phyloP scores from a whole-genome alignment of 2,329 filamentous ascomycete genomes.

The Mollisiaceae sp. region DNA sequence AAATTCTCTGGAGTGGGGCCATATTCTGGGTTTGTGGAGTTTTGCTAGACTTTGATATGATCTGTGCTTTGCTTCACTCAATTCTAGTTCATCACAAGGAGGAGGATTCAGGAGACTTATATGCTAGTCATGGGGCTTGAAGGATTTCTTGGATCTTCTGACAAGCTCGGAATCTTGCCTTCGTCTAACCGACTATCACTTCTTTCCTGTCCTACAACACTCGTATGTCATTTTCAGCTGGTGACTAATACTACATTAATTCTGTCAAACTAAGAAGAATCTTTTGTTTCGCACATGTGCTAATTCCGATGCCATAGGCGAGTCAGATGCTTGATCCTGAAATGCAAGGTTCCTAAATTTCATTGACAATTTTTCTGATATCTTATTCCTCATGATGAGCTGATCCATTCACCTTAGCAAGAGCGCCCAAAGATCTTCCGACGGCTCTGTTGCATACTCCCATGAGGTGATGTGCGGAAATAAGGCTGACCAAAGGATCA shows the following conservation, averaged over 20 bases:
- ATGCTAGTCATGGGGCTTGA: background rate
- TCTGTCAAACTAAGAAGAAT: background rate
- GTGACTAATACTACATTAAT: background rate
- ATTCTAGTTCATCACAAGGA: background rate
- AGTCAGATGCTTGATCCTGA: background rate
- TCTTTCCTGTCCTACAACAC: slow-evolving; percentile 2
- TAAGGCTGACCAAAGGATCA: slow-evolving; percentile 5
- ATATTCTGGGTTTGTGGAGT: slow-evolving; percentile 4
- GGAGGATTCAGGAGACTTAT: background rate
- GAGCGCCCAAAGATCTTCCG: background rate
- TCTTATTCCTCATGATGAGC: background rate
- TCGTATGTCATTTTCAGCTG: background rate
- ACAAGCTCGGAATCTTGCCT: background rate
- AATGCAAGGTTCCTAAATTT: background rate
- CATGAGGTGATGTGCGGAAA: background rate
- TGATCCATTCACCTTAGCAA: background rate
- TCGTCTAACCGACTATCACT: background rate
- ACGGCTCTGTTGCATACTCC: background rate
- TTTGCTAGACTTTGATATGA: background rate
- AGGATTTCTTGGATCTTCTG: background rate
- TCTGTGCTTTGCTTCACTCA: background rate
- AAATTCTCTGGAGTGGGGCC: slow-evolving; percentile 1
- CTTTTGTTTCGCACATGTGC: background rate
- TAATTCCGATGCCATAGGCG: background rate
- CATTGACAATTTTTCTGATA: background rate